A percentile compares a stretch with the other conserved stretches of the same genome.
phyloP scores from a whole-genome alignment of 2,329 filamentous ascomycete genomes.

The Aschersonia sp. region DNA sequence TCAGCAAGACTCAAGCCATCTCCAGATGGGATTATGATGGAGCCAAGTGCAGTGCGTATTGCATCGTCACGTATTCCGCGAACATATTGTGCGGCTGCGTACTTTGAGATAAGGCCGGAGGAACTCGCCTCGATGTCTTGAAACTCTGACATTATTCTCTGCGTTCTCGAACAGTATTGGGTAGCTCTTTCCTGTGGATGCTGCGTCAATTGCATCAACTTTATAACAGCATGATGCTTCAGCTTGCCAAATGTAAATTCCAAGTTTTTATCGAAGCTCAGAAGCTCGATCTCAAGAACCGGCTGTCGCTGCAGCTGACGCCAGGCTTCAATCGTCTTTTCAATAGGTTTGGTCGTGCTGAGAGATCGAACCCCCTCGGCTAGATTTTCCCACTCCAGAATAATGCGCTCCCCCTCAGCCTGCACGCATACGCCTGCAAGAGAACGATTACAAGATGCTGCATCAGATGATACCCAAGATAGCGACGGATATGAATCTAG shows the following conservation, averaged over 20 bases:
- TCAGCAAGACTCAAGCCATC: conserved; percentile 19
- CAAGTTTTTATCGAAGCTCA: conserved; percentile 38
- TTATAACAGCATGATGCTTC: conserved; percentile 35
- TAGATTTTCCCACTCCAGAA: conserved; percentile 21
- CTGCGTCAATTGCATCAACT: conserved; percentile 39
- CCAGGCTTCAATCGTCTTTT: conserved; percentile 29
- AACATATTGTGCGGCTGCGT: conserved; percentile 30
- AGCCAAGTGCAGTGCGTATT: conserved; percentile 26
- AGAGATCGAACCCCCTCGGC: conserved; percentile 8
- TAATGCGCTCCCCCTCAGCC: conserved; percentile 39
- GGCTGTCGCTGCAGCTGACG: conserved; percentile 22
- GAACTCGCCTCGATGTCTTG: conserved; percentile 17
- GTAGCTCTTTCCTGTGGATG: conserved; percentile 33
- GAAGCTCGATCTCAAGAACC: conserved; percentile 28
- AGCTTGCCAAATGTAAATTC: conserved; percentile 31
- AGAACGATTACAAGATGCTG: conserved; percentile 24
- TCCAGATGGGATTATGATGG: conserved; percentile 5
- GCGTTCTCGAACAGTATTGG: conserved; percentile 32
- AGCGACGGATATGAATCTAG: conserved; percentile 34
- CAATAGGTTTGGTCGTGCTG: conserved; percentile 12
- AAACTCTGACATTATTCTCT: conserved; percentile 17
- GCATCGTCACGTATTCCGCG: conserved; percentile 33
- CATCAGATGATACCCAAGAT: conserved; percentile 14
- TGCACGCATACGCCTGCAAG: conserved; percentile 39
- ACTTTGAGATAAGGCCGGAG: conserved; percentile 2